phyloP scores from a whole-genome alignment of 148 eudicot species.

The Silene conica region DNA sequence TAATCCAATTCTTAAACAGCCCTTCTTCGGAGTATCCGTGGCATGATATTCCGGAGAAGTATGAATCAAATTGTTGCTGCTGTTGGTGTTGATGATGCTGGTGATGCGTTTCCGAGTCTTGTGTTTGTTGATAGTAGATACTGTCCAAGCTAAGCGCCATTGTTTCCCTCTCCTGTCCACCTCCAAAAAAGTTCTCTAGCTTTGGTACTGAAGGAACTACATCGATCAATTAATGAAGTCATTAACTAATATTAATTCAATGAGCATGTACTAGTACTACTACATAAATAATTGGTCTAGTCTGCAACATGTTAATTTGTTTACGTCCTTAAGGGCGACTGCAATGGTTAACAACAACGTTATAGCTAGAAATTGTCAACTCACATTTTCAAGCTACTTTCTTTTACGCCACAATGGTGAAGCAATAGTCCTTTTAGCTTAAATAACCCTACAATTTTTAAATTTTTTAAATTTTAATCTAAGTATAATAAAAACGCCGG shows the following conservation, averaged over 20 bases:
- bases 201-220: constrained; percentile 44
- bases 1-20: constrained; percentile 17
- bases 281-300: too few species aligned
- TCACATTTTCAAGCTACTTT: too few species aligned
- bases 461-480: too few species aligned
- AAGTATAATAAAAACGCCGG: too few species aligned
- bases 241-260: too few species aligned
- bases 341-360: too few species aligned
- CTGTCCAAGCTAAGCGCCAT: constrained; percentile 52
- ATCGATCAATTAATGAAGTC: constrained; percentile 14
- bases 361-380: too few species aligned
- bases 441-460: too few species aligned
- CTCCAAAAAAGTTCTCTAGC: constrained; percentile 67
- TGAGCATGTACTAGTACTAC: not conserved
- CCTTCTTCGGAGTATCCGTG: constrained; percentile 27
- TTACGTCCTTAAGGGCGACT: too few species aligned
- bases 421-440: too few species aligned
- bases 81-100: constrained; percentile 6
- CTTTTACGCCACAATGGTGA: too few species aligned
- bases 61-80: constrained; percentile 25
- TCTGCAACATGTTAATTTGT: too few species aligned
- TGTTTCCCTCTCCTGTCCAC: constrained; percentile 31
- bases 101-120: not conserved
- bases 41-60: constrained; percentile 26
- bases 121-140: constrained; percentile 38